phyloP scores from a whole-genome alignment of 2,329 filamentous ascomycete genomes.

The Cylindrodendrum hubeiense region DNA sequence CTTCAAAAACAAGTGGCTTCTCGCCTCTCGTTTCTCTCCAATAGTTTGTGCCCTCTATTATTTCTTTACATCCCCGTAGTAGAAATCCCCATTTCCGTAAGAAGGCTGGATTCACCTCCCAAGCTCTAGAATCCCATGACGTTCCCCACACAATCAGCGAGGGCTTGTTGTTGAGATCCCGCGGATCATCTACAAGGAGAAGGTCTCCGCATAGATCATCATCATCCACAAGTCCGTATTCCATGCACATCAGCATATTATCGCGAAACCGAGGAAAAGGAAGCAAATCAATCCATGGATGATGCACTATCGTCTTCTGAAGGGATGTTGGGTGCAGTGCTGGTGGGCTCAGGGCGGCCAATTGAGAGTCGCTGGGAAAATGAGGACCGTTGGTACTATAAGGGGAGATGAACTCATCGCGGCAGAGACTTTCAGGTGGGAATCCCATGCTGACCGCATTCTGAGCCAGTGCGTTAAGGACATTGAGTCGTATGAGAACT shows the following conservation, averaged over 20 bases:
- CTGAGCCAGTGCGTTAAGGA: not conserved
- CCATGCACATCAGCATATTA: not conserved
- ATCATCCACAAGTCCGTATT: not conserved
- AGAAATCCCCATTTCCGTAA: not conserved
- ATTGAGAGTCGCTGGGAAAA: not conserved
- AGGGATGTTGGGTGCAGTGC: not conserved
- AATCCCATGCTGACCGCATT: not conserved
- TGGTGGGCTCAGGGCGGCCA: not conserved
- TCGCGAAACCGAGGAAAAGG: not conserved
- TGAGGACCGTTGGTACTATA: not conserved
- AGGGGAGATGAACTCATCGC: not conserved
- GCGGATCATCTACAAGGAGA: not conserved
- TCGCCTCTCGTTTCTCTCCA: not conserved
- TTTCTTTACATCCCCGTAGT: not conserved
- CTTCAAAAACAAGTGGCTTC: not conserved
- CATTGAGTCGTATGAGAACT: not conserved
- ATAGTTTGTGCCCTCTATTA: not conserved
- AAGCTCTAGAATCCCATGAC: not conserved
- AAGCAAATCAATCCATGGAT: not conserved
- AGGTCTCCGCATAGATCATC: not conserved
- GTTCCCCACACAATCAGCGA: not conserved
- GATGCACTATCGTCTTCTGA: not conserved
- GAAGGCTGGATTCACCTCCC: not conserved
- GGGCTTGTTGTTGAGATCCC: not conserved
- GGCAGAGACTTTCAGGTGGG: not conserved